phyloP scores from a whole-genome alignment of 495 filamentous ascomycete species.

The Hypoxylon fuscum region DNA sequence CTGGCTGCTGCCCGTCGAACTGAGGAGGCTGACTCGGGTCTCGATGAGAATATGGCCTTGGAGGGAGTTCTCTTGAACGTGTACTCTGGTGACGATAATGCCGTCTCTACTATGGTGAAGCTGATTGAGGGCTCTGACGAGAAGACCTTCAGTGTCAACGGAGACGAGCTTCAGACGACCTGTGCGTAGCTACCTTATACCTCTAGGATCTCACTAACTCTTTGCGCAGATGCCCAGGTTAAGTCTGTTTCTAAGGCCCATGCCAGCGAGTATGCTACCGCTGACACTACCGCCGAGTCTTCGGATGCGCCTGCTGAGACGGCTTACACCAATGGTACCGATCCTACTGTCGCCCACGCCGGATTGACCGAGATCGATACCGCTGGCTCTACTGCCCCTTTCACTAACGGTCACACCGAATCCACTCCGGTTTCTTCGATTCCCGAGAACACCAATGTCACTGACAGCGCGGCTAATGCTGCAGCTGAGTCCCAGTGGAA shows the following conservation, averaged over 20 bases:
- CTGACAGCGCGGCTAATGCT: conserved; percentile 70
- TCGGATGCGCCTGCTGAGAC: conserved; percentile 53
- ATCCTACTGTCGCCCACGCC: conserved; percentile 81
- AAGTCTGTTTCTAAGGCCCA: conserved; percentile 68
- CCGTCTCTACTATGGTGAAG: conserved; percentile 84
- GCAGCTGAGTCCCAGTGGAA: conserved; percentile 77
- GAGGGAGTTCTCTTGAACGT: conserved; percentile 89
- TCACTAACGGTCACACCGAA: conserved; percentile 62
- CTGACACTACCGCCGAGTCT: conserved; percentile 52
- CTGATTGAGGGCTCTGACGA: conserved; percentile 85
- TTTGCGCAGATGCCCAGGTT: conserved; percentile 69
- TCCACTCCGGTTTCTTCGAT: conserved; percentile 48
- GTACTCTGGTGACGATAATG: conserved; percentile 84
- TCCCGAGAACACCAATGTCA: conserved; percentile 64
- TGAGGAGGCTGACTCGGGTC: conserved; percentile 67
- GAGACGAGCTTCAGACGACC: conserved; percentile 71
- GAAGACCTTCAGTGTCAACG: conserved; percentile 69
- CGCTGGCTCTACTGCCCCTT: conserved; percentile 47
- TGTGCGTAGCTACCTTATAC: conserved; percentile 64
- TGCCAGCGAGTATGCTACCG: conserved; percentile 48
- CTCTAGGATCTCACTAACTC: conserved; percentile 37
- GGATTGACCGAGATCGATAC: conserved; percentile 73
- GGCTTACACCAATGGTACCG: conserved; percentile 60
- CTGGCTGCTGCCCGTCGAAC: conserved; percentile 76
- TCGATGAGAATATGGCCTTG: conserved; percentile 82